Evolutionary conservation across 1,284 basidiomycete species (phyloP).

Genomic region (Meira nashicola): DNA sequence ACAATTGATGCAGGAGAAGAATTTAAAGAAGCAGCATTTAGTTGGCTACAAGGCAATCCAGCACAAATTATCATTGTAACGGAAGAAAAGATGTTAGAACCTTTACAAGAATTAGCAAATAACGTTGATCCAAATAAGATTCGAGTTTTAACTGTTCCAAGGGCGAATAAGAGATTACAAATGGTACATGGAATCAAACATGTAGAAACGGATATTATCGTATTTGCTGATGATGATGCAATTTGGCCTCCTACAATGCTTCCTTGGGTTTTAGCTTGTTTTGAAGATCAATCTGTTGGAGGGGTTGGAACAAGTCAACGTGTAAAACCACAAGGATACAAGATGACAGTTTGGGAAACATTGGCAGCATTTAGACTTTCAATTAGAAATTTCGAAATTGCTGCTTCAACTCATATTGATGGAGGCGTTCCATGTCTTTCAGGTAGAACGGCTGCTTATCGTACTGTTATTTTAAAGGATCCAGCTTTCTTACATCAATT

Average conservation of each 20-base stretch:
- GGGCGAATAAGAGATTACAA: slow-evolving; percentile 85
- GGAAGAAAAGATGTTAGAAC: slow-evolving; percentile 79
- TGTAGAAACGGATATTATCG: slow-evolving; percentile 82
- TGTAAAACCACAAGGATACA: slow-evolving; percentile 70
- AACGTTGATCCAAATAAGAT: slow-evolving; percentile 76
- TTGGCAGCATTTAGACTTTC: slow-evolving; percentile 83
- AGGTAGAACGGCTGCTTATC: slow-evolving; percentile 82
- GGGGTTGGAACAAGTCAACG: slow-evolving; percentile 85
- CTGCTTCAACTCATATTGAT: slow-evolving; percentile 81
- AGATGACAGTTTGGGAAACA: slow-evolving; percentile 87
- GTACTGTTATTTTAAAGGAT: slow-evolving; percentile 86
- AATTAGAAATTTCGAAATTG: slow-evolving; percentile 86
- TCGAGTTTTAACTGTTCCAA: slow-evolving; percentile 80
- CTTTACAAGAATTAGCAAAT: slow-evolving; percentile 78
- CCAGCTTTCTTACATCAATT: slow-evolving; percentile 85
- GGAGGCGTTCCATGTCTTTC: slow-evolving; percentile 85
- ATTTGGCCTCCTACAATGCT: slow-evolving; percentile 86
- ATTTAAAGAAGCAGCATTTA: slow-evolving; percentile 84
- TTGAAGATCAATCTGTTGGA: slow-evolving; percentile 85
- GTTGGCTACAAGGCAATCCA: slow-evolving; percentile 81
- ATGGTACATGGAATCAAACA: slow-evolving; percentile 87
- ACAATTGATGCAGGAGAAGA: slow-evolving; percentile 91
- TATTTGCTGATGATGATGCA: slow-evolving; percentile 91
- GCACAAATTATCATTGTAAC: slow-evolving; percentile 91
- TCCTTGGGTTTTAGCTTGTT: slow-evolving; percentile 78